Percentiles rank a stretch among this genome's conserved stretches.
phyloP scores from a whole-genome alignment of 2,329 filamentous ascomycete species.

The Sclerotinia nivalis region DNA sequence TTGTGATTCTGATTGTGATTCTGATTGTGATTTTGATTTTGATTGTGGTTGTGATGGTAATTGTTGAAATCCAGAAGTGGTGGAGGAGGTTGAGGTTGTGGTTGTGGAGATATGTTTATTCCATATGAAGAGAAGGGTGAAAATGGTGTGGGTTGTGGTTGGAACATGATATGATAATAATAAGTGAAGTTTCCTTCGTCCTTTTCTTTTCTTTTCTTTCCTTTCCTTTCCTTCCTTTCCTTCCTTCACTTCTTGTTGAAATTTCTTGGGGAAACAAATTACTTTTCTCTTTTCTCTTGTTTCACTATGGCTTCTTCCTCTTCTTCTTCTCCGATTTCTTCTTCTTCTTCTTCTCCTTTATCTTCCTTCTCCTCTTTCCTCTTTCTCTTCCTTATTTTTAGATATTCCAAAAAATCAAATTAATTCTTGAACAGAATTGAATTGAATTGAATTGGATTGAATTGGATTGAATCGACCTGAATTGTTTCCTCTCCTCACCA shows the following conservation, averaged over 20 bases:
- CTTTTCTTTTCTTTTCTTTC: background rate
- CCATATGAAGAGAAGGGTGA: slow-evolving; percentile 36
- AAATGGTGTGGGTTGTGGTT: slow-evolving; percentile 40
- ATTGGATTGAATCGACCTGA: background rate
- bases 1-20: background rate
- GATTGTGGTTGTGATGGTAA: background rate
- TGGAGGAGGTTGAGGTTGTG: slow-evolving; percentile 21
- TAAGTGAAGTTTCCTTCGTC: slow-evolving; percentile 15
- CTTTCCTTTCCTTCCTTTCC: background rate
- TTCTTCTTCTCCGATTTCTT: background rate
- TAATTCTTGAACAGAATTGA: background rate
- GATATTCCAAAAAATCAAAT: background rate
- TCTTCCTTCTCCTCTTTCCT: background rate
- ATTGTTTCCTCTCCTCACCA: background rate
- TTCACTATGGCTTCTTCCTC: background rate
- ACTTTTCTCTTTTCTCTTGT: background rate
- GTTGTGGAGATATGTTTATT: slow-evolving; percentile 24
- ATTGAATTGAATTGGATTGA: background rate
- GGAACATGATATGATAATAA: slow-evolving; percentile 34
- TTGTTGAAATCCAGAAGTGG: slow-evolving; percentile 21
- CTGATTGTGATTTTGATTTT: background rate
- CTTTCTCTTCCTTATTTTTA: background rate
- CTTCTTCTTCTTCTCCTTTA: background rate
- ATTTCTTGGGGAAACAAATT: too few species aligned
- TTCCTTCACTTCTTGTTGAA: background rate